These are phyloP conservation scores for Phytopythium sindhum DNA, from an alignment of 352 stramenopile species.

Conservation along the genomic window DNA sequence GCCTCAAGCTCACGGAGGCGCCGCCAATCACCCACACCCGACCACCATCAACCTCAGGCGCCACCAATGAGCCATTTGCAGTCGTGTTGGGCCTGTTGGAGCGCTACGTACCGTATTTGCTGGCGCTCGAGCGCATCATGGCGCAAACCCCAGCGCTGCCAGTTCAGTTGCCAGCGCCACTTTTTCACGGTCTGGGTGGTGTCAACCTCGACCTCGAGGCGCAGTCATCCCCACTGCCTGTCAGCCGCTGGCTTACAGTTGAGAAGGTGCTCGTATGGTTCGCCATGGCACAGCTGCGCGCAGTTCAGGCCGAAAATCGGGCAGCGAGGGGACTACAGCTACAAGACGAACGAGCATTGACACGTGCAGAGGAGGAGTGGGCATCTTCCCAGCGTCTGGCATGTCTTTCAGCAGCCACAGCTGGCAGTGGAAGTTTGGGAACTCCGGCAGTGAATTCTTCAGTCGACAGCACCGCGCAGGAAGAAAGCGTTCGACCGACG, in stretches of 20 bases:
- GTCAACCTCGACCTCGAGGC: conserved; percentile 10
- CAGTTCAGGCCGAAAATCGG: conserved; percentile 29
- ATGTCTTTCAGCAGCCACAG: background rate
- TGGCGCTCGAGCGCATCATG: conserved; percentile 36
- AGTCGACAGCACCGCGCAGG: background rate
- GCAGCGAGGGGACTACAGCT: conserved; percentile 10
- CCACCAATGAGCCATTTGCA: conserved; percentile 13
- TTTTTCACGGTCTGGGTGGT: conserved; percentile 46
- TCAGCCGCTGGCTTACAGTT: conserved; percentile 23
- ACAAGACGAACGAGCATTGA: conserved; percentile 25
- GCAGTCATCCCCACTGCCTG: conserved; percentile 5
- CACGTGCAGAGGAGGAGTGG: conserved; percentile 16
- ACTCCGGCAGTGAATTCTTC: background rate
- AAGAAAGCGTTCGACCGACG: background rate
- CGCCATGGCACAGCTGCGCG: conserved; percentile 31
- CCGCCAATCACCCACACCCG: conserved; percentile 26
- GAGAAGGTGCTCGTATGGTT: conserved; percentile 34
- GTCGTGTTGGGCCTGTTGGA: conserved; percentile 33
- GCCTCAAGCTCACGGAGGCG: conserved; percentile 50
- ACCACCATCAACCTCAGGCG: background rate
- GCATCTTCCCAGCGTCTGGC: background rate
- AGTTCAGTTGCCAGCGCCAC: conserved; percentile 8
- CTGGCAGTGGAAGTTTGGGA: background rate
- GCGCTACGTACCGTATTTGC: conserved; percentile 34
- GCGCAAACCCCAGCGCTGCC: background rate